These are phyloP conservation scores for Collybia sp. DNA, from an alignment of 768 basidiomycete genomes.

Conservation along the genomic window DNA sequence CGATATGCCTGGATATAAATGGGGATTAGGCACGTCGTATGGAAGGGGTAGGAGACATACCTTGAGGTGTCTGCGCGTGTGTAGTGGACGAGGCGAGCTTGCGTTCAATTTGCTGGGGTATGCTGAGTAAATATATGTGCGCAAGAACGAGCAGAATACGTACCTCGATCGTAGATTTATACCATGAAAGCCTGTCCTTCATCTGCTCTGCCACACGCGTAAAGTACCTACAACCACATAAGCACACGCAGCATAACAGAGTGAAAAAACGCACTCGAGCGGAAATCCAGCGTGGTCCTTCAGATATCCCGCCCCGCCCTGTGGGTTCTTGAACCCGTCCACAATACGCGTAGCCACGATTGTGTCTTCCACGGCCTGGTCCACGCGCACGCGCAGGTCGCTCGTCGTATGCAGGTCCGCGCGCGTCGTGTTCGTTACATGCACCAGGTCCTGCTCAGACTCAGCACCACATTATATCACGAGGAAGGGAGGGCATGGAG, in stretches of 20 bases:
- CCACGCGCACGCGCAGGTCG: slow-evolving; percentile 71
- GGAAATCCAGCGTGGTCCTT: slow-evolving; percentile 83
- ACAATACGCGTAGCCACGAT: slow-evolving; percentile 73
- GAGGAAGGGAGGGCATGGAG: not conserved
- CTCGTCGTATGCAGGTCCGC: slow-evolving; percentile 62
- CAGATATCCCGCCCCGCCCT: slow-evolving; percentile 62
- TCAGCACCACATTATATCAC: slow-evolving; percentile 2
- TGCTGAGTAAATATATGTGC: not conserved
- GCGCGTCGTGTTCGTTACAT: slow-evolving; percentile 56
- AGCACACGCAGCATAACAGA: slow-evolving; percentile 1
- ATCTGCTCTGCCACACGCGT: slow-evolving; percentile 67
- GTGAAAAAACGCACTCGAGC: slow-evolving; percentile 52
- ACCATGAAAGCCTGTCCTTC: slow-evolving; percentile 69
- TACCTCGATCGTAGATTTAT: slow-evolving; percentile 79
- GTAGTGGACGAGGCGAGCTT: slow-evolving; percentile 65
- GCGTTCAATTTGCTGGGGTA: slow-evolving; percentile 71
- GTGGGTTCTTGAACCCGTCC: slow-evolving; percentile 74
- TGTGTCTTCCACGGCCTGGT: slow-evolving; percentile 76
- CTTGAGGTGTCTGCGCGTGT: slow-evolving; percentile 74
- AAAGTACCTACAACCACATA: slow-evolving; percentile 52
- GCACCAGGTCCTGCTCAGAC: slow-evolving; percentile 53
- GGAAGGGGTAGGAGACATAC: slow-evolving; percentile 28
- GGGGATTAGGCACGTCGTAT: not conserved
- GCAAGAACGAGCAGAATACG: slow-evolving; percentile 6
- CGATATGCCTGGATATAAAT: slow-evolving; percentile 51